phyloP scores from a whole-genome alignment of 2,329 filamentous ascomycete genomes.

The Plenodomus tracheiphilus region DNA sequence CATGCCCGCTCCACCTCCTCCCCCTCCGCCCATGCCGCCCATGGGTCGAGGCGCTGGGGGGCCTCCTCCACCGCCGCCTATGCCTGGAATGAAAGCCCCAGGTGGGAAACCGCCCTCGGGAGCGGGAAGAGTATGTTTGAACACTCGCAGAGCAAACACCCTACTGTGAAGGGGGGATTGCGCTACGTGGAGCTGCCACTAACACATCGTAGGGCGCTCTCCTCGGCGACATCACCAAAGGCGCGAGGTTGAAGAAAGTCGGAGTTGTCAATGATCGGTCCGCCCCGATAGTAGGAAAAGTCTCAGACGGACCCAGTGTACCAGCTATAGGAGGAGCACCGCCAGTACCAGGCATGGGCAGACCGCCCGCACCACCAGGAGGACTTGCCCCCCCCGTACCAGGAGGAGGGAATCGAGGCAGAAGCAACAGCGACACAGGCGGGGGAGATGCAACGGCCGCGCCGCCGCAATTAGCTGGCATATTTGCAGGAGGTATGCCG shows the following conservation, averaged over 20 bases:
- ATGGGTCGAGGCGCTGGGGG: slow-evolving; percentile 44
- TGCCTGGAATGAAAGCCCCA: slow-evolving; percentile 40
- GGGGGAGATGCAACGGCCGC: slow-evolving; percentile 30
- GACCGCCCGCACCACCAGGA: slow-evolving; percentile 58
- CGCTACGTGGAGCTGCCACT: slow-evolving; percentile 21
- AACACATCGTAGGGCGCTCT: slow-evolving; percentile 70
- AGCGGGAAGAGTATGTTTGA: slow-evolving; percentile 40
- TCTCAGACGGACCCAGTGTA: slow-evolving; percentile 56
- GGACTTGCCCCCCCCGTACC: slow-evolving; percentile 74
- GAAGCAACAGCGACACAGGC: slow-evolving; percentile 81
- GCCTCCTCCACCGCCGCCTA: slow-evolving; percentile 42
- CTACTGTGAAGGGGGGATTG: slow-evolving; percentile 2
- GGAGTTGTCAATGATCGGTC: slow-evolving; percentile 90
- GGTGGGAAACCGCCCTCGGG: slow-evolving; percentile 35
- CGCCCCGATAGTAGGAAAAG: slow-evolving; percentile 68
- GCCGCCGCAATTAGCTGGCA: slow-evolving; percentile 77
- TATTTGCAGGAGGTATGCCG: slow-evolving; percentile 94
- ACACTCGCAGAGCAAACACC: neutral
- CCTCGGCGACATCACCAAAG: slow-evolving; percentile 84
- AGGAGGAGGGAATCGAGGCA: slow-evolving; percentile 55
- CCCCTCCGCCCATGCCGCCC: slow-evolving; percentile 44
- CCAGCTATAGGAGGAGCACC: slow-evolving; percentile 73
- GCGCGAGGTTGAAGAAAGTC: slow-evolving; percentile 75
- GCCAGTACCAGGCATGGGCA: slow-evolving; percentile 68
- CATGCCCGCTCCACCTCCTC: slow-evolving; percentile 42